These are phyloP conservation scores for Acacia confusa DNA, from an alignment of 306 rosid species.

Conservation along the genomic window DNA sequence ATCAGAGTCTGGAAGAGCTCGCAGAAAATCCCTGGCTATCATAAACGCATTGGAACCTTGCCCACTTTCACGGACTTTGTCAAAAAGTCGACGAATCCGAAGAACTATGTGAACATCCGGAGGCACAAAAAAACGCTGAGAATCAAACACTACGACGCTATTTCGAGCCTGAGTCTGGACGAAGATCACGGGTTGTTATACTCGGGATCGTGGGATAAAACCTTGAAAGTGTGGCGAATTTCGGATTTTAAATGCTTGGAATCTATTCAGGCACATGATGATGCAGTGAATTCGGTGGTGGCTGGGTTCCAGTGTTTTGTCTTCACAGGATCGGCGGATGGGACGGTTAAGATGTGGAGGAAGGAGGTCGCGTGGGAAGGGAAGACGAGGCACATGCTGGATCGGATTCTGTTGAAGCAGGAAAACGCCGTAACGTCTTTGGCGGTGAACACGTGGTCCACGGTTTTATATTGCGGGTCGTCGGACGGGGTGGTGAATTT, in stretches of 20 bases:
- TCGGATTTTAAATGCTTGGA: constrained; percentile 59
- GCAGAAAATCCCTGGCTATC: constrained; percentile 2
- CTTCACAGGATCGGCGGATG: constrained; percentile 74
- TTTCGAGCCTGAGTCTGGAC: constrained; percentile 63
- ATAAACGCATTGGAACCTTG: constrained; percentile 54
- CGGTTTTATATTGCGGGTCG: constrained; percentile 56
- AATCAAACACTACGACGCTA: constrained; percentile 61
- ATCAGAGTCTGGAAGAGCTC: constrained; percentile 66
- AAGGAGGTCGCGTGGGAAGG: constrained; percentile 44
- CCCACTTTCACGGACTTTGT: constrained; percentile 55
- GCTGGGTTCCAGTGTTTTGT: constrained; percentile 45
- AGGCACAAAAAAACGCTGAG: constrained; percentile 44
- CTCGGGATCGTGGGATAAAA: constrained; percentile 70
- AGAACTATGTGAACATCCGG: constrained; percentile 54
- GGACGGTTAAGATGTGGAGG: constrained; percentile 68
- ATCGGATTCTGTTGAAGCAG: constrained; percentile 53
- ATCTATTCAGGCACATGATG: constrained; percentile 59
- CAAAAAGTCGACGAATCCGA: constrained; percentile 57
- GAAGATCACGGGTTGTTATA: constrained; percentile 58
- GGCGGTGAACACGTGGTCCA: constrained; percentile 41
- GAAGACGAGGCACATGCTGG: constrained; percentile 45
- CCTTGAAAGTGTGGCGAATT: constrained; percentile 64
- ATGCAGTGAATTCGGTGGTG: constrained; percentile 62
- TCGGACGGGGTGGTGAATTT: constrained; percentile 64
- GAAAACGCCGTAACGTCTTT: constrained; percentile 69